Conservation (phyloP, 1,284 basidiomycete species). For the Neonothopanus nambi region DNA sequence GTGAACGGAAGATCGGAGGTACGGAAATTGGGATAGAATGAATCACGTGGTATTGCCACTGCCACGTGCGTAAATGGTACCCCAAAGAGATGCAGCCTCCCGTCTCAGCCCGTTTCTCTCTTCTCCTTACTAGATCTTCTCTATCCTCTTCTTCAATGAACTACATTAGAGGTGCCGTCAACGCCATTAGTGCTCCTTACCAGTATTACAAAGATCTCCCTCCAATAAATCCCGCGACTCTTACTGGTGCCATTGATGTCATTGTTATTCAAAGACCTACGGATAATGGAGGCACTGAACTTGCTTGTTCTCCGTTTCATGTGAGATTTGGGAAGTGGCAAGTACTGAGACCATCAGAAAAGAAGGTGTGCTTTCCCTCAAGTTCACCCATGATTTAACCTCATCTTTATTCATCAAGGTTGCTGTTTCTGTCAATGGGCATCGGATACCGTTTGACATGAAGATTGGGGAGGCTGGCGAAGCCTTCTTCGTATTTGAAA, state of each 20-base stretch:
- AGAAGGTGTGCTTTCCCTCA: conserved; percentile 61
- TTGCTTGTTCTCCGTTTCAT: conserved; percentile 96
- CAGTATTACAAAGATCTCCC: conserved; percentile 82
- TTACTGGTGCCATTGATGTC: conserved; percentile 96
- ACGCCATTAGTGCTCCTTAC: conserved; percentile 76
- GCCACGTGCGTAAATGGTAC: not conserved
- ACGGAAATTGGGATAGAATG: too few species aligned
- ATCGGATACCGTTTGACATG: conserved; percentile 90
- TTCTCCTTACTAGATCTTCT: not conserved
- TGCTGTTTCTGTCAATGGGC: conserved; percentile 80
- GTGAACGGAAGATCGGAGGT: too few species aligned
- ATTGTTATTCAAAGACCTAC: conserved; percentile 84
- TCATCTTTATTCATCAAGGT: conserved; percentile 48
- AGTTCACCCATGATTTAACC: not conserved
- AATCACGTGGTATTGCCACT: too few species aligned
- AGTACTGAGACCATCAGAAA: conserved; percentile 91
- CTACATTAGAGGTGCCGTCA: conserved; percentile 81
- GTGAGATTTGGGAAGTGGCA: conserved; percentile 98
- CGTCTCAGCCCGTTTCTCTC: not conserved
- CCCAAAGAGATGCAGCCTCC: not conserved
- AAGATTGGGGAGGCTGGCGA: conserved; percentile 99
- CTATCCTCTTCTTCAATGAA: conserved; percentile 51
- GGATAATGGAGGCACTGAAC: conserved; percentile 64
- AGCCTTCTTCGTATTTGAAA: conserved; percentile 99
- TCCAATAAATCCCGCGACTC: conserved; percentile 87